Evolutionary conservation across 78 protist species (phyloP).

Genomic region (Dictyostelium citrinum): DNA sequence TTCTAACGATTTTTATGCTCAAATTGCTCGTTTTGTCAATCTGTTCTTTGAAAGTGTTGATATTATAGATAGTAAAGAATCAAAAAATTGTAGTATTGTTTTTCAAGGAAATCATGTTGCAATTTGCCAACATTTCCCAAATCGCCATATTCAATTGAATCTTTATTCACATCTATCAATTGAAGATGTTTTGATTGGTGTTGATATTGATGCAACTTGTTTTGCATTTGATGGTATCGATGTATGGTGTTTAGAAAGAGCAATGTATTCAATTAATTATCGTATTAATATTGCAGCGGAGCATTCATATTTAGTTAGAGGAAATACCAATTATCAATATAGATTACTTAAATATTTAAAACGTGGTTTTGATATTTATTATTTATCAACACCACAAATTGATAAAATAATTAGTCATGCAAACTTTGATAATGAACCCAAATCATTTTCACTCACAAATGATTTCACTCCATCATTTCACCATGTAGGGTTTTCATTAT

Average conservation of each 20-base stretch:
- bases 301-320: neutral
- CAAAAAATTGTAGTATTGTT: neutral
- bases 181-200: conserved; percentile 26
- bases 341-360: conserved; percentile 24
- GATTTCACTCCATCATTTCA: neutral
- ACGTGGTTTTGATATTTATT: conserved; percentile 20
- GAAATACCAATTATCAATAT: neutral
- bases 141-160: conserved; percentile 20
- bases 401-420: neutral
- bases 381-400: neutral
- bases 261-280: conserved; percentile 13
- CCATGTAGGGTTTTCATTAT: neutral
- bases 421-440: neutral
- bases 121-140: conserved; percentile 13
- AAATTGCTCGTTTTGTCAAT: neutral
- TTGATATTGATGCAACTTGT: conserved; percentile 40
- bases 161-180: neutral
- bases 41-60: neutral
- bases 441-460: neutral
- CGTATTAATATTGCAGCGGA: conserved; percentile 20
- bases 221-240: conserved; percentile 47
- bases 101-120: neutral
- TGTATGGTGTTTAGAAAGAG: conserved; percentile 21
- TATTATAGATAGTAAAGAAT: neutral
- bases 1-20: neutral